These are phyloP conservation scores for Margaritispora aquatica DNA, from an alignment of 495 filamentous ascomycete species.

Conservation along the genomic window DNA sequence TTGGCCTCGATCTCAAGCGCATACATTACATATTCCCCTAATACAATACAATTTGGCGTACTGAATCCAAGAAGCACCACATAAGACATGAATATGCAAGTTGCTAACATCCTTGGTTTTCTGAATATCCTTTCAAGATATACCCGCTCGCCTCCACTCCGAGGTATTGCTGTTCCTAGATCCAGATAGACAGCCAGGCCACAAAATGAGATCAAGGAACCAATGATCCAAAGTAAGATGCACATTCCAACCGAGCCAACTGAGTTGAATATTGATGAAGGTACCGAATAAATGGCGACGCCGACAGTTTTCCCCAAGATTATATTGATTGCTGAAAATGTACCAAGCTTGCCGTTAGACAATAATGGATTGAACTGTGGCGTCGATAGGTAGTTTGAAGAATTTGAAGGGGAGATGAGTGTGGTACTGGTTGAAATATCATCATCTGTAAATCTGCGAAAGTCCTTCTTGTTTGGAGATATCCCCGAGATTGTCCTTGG, in stretches of 20 bases:
- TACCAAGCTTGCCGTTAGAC: slow-evolving; percentile 24
- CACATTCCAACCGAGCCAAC: slow-evolving; percentile 36
- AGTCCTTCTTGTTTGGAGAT: slow-evolving; percentile 7
- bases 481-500: slow-evolving; percentile 12
- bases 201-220: slow-evolving; percentile 31
- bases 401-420: slow-evolving; percentile 13
- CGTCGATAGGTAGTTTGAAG: slow-evolving; percentile 6
- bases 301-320: slow-evolving; percentile 29
- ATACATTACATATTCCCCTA: slow-evolving; percentile 60
- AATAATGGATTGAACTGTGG: slow-evolving; percentile 7
- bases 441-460: slow-evolving; percentile 1
- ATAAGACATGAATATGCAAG: slow-evolving; percentile 53
- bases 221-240: slow-evolving; percentile 34
- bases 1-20: slow-evolving; percentile 47
- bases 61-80: slow-evolving; percentile 47
- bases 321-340: slow-evolving; percentile 29
- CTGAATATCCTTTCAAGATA: slow-evolving; percentile 59
- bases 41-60: slow-evolving; percentile 58
- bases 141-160: slow-evolving; percentile 46
- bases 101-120: slow-evolving; percentile 55
- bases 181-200: slow-evolving; percentile 46
- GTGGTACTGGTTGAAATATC: slow-evolving; percentile 17
- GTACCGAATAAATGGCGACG: slow-evolving; percentile 31
- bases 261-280: slow-evolving; percentile 36
- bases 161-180: slow-evolving; percentile 48